Percentiles rank a stretch among this genome's conserved stretches.
Conservation (phyloP, 192 early-diverging fungal genomes). For the Chytriomyces confervae region DNA sequence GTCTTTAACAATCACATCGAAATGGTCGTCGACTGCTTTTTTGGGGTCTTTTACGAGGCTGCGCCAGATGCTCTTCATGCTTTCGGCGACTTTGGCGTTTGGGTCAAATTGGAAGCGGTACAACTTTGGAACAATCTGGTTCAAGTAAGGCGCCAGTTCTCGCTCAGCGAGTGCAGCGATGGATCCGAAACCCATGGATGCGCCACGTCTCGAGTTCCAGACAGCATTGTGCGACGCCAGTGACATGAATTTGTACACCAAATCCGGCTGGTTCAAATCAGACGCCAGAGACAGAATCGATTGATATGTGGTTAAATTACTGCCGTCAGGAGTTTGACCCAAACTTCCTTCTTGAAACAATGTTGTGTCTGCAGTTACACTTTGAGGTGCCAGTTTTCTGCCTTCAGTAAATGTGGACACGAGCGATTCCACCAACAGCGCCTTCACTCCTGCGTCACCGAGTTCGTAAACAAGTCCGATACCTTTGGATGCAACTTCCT, state of each 20-base stretch:
- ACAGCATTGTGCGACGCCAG: conserved; percentile 90
- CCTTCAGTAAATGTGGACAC: conserved; percentile 82
- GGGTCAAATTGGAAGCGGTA: conserved; percentile 94
- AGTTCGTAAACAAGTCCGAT: conserved; percentile 82
- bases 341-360: conserved; percentile 72
- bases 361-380: conserved; percentile 73
- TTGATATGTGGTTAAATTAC: conserved; percentile 49
- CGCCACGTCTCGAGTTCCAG: conserved; percentile 88
- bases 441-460: conserved; percentile 70
- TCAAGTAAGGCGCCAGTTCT: conserved; percentile 80
- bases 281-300: conserved; percentile 86
- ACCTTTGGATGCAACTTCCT: conserved; percentile 88
- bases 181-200: conserved; percentile 83
- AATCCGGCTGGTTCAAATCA: conserved; percentile 91
- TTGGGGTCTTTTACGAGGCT: conserved; percentile 65
- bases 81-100: conserved; percentile 80
- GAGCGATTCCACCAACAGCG: conserved; percentile 72
- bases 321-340: conserved; percentile 79
- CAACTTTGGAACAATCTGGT: conserved; percentile 77
- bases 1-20: conserved; percentile 83
- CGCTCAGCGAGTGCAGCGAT: conserved; percentile 77
- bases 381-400: conserved; percentile 55
- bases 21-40: conserved; percentile 75
- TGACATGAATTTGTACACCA: conserved; percentile 93
- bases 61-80: conserved; percentile 92